These are phyloP conservation scores for Myriangium duriaei DNA, from an alignment of 2,329 filamentous ascomycete genomes.

Conservation along the genomic window DNA sequence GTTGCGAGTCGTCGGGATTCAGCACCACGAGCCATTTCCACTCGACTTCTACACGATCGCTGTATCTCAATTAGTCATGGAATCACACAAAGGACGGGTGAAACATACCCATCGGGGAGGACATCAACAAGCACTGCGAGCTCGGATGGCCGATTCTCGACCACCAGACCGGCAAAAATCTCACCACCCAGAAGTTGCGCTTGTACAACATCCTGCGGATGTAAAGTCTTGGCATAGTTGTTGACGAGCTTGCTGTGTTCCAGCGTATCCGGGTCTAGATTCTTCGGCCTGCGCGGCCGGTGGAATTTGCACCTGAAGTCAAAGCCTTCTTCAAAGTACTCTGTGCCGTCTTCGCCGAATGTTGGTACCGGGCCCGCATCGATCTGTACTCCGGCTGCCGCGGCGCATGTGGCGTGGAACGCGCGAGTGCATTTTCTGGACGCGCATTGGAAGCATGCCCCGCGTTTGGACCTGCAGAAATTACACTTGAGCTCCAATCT, in stretches of 20 bases:
- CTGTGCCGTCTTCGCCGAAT: constrained; percentile 77
- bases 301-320: constrained; percentile 94
- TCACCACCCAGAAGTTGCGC: constrained; percentile 73
- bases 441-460: constrained; percentile 95
- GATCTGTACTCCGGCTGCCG: constrained; percentile 80
- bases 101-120: constrained; percentile 66
- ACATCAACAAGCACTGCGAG: constrained; percentile 67
- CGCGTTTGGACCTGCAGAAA: constrained; percentile 85
- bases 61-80: constrained; percentile 21
- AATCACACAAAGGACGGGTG: background rate
- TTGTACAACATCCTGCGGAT: constrained; percentile 68
- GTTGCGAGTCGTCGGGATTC: constrained; percentile 55
- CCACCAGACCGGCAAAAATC: constrained; percentile 78
- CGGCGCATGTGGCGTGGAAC: constrained; percentile 91
- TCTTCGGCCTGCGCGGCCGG: constrained; percentile 72
- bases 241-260: constrained; percentile 59
- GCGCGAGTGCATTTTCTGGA: constrained; percentile 86
- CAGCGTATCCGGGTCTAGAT: constrained; percentile 42
- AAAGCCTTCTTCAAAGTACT: constrained; percentile 84
- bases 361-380: constrained; percentile 78
- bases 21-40: constrained; percentile 75
- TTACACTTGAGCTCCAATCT: constrained; percentile 87
- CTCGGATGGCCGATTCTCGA: constrained; percentile 70
- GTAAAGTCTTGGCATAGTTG: constrained; percentile 54
- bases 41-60: constrained; percentile 64